A percentile compares a stretch with the other conserved stretches of the same genome.
phyloP scores from a whole-genome alignment of 116 monocot genomes.

The Phalaenopsis hybrid region DNA sequence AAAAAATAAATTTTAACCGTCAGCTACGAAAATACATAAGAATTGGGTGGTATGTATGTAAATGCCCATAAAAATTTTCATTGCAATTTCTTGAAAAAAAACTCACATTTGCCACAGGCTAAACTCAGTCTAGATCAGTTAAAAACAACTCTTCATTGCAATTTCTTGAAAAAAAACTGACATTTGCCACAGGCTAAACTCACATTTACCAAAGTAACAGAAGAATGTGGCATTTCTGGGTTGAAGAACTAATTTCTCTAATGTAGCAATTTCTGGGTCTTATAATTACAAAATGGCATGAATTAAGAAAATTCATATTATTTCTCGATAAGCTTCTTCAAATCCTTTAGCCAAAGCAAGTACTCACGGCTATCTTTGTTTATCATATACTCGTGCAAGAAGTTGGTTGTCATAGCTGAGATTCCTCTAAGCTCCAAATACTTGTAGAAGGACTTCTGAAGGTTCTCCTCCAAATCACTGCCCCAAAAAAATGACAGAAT shows the following conservation, averaged over 20 bases:
- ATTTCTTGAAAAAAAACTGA: too few relatives aligned
- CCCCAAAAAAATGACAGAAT: background rate
- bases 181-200: too few relatives aligned
- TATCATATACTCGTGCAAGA: constrained; percentile 95
- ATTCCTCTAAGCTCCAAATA: constrained; percentile 85
- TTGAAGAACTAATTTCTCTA: background rate
- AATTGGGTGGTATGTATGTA: too few relatives aligned
- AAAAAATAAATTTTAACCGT: too few relatives aligned
- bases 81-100: too few relatives aligned
- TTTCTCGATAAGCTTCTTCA: constrained; percentile 62
- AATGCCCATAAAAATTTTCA: too few relatives aligned
- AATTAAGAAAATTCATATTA: constrained; percentile 10
- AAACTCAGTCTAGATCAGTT: too few relatives aligned
- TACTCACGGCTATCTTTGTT: constrained; percentile 96
- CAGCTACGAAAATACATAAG: too few relatives aligned
- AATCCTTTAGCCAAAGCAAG: constrained; percentile 62
- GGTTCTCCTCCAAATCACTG: constrained; percentile 86
- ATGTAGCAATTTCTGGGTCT: background rate
- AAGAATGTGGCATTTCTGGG: too few relatives aligned
- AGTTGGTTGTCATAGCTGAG: constrained; percentile 62
- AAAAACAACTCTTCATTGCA: too few relatives aligned
- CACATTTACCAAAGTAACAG: too few relatives aligned
- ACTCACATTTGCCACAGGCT: too few relatives aligned
- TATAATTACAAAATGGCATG: background rate
- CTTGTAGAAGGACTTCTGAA: constrained; percentile 88